Percentiles rank a stretch among this genome's conserved stretches.
Evolutionary conservation across 2,329 filamentous ascomycete species (phyloP).

Genomic region (Cytospora schulzeri): DNA sequence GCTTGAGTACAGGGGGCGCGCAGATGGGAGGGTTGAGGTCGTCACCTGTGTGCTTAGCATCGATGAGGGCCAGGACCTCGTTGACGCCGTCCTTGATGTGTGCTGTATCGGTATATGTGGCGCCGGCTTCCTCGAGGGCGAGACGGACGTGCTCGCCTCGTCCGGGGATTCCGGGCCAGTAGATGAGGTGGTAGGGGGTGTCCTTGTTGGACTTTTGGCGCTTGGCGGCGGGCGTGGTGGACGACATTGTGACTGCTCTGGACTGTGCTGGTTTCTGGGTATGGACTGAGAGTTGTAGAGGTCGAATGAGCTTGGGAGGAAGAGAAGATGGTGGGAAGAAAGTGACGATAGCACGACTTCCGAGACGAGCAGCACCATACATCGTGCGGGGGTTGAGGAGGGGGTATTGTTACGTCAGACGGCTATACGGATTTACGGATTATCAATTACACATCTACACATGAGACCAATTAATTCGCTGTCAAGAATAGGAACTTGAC

Average conservation of each 20-base stretch:
- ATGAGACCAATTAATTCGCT: no score
- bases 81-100: conserved; percentile 51
- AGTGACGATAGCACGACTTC: neutral
- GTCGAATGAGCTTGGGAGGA: no score
- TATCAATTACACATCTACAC: neutral
- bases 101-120: conserved; percentile 65
- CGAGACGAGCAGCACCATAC: neutral
- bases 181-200: conserved; percentile 64
- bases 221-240: conserved; percentile 33
- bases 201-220: conserved; percentile 47
- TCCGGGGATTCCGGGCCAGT: conserved; percentile 72
- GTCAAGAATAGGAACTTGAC: neutral
- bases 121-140: conserved; percentile 68
- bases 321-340: neutral
- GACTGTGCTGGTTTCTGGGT: neutral
- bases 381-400: neutral
- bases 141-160: conserved; percentile 76
- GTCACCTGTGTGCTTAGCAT: conserved; percentile 49
- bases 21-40: conserved; percentile 64
- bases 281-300: neutral
- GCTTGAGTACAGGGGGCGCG: conserved; percentile 67
- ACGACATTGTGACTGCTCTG: conserved; percentile 12
- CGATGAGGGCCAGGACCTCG: conserved; percentile 52
- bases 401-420: neutral
- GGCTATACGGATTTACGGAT: neutral